Base-by-base conservation (phyloP, 1,139 yeast genomes). In the Yamadazyma taylorii region DNA sequence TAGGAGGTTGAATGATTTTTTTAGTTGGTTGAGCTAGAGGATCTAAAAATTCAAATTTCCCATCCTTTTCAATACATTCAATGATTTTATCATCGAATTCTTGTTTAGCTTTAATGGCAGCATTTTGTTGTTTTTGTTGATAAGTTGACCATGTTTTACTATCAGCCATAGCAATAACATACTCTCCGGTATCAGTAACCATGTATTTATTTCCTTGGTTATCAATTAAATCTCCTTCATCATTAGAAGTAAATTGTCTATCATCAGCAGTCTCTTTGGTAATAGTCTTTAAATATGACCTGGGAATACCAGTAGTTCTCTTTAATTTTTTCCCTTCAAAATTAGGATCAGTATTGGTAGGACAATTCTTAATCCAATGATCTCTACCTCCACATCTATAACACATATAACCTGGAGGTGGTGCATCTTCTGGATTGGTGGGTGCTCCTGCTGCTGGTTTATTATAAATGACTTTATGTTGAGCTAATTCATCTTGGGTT, bases 261-360 rank as follows among this genome's bases (percentile, higher is more conserved):
- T 86, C 81, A 33, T 82, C 79, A 31, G 67, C 60, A 6, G 69
- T 71, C 45, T 69, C 75, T 50, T 66, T 67, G 2, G 73, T 63
- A 10, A 86, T 82, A 0, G 96, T 85, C 51, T 88, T 85, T 60
- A 92, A 77, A 61, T 89, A 89, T 31, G 95, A 84, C 60, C 85
- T 84, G 4, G 99, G 99, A 55, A 92, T 92, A 79, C 99, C 99
- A 0, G 98, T 92, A 0, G 97, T 90, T 52, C 95, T 77, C 55
- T 88, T 82, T 35, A 92, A 84, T 47, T 95, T 75, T 55, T 86
- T 87, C 21, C 96, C 95, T 56, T 92, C 97, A 75, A 89, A 89
- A 51, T 81, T 85, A 4, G 97, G 96, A 60, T 92, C 98, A 38
- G 79, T 80, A 51, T 86, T 85, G 2, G 96, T 88, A 0, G 98